Evolutionary conservation across 768 basidiomycete genomes (phyloP).

Genomic region (Kockovaella imperatae): DNA sequence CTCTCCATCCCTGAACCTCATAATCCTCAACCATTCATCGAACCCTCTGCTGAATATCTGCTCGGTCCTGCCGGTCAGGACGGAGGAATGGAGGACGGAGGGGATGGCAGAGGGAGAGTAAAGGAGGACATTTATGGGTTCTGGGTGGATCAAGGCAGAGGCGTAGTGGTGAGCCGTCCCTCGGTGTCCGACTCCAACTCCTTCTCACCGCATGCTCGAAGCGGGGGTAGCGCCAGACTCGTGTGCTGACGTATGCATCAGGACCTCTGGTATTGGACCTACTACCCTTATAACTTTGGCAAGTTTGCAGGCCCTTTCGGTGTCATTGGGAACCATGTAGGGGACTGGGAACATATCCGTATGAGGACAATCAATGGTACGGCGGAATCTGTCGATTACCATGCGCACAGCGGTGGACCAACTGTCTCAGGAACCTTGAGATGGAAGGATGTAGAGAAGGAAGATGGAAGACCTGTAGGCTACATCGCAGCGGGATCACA

Average conservation of each 20-base stretch:
- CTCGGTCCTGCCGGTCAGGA: slow-evolving; percentile 16
- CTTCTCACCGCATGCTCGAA: too few relatives aligned
- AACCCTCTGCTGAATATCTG: slow-evolving; percentile 22
- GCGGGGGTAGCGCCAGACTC: not conserved
- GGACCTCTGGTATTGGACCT: slow-evolving; percentile 42
- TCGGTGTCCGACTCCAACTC: not conserved
- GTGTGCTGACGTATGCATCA: not conserved
- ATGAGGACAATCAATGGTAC: slow-evolving; percentile 28
- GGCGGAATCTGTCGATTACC: slow-evolving; percentile 29
- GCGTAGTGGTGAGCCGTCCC: slow-evolving; percentile 19
- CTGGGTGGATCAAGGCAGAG: slow-evolving; percentile 29
- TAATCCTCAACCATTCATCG: slow-evolving; percentile 28
- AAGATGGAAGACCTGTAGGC: slow-evolving; percentile 28
- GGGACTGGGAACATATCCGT: slow-evolving; percentile 32
- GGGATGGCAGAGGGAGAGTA: slow-evolving; percentile 14
- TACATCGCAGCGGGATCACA: slow-evolving; percentile 37
- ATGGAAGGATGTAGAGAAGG: slow-evolving; percentile 29
- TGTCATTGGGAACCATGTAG: slow-evolving; percentile 32
- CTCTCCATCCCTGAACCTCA: slow-evolving; percentile 22
- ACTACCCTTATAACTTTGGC: slow-evolving; percentile 39
- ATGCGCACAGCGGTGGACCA: slow-evolving; percentile 7
- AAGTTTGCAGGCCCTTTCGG: slow-evolving; percentile 30
- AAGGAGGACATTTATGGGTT: slow-evolving; percentile 33
- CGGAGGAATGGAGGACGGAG: not conserved
- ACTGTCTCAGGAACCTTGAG: slow-evolving; percentile 20